phyloP scores from a whole-genome alignment of 441 rosid species.

The Capsella rubella region DNA sequence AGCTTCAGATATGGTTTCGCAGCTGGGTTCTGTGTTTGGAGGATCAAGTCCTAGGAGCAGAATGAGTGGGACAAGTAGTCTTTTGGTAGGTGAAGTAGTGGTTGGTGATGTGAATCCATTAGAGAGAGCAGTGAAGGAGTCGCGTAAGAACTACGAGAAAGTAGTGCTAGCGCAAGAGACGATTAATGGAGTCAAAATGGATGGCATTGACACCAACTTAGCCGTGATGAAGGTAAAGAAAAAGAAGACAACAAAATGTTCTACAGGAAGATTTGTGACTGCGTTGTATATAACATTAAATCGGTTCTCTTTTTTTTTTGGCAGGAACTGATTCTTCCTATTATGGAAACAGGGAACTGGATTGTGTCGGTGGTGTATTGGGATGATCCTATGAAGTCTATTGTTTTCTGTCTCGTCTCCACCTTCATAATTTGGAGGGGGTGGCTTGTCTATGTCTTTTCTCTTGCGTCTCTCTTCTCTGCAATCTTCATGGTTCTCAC shows the following conservation, averaged over 20 bases:
- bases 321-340: slow-evolving; percentile 87
- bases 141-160: slow-evolving; percentile 73
- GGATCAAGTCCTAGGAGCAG: slow-evolving; percentile 56
- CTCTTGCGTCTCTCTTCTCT: slow-evolving; percentile 49
- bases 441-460: slow-evolving; percentile 69
- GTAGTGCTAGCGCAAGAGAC: slow-evolving; percentile 83
- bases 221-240: slow-evolving; percentile 94
- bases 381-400: slow-evolving; percentile 81
- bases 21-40: slow-evolving; percentile 74
- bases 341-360: slow-evolving; percentile 66
- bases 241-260: background rate
- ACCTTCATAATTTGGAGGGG: slow-evolving; percentile 85
- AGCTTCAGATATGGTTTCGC: slow-evolving; percentile 75
- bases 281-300: background rate
- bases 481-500: slow-evolving; percentile 74
- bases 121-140: slow-evolving; percentile 81
- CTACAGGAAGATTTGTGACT: background rate
- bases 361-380: slow-evolving; percentile 65
- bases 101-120: slow-evolving; percentile 83
- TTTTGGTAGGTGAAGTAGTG: slow-evolving; percentile 80
- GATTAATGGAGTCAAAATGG: slow-evolving; percentile 86
- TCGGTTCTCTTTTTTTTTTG: background rate
- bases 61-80: slow-evolving; percentile 50
- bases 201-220: slow-evolving; percentile 90
- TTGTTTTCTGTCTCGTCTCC: slow-evolving; percentile 66